Percentiles rank a stretch among this genome's conserved stretches.
Evolutionary conservation across 202 grass and related monocot species (phyloP).

Genomic region (Setaria italica): DNA sequence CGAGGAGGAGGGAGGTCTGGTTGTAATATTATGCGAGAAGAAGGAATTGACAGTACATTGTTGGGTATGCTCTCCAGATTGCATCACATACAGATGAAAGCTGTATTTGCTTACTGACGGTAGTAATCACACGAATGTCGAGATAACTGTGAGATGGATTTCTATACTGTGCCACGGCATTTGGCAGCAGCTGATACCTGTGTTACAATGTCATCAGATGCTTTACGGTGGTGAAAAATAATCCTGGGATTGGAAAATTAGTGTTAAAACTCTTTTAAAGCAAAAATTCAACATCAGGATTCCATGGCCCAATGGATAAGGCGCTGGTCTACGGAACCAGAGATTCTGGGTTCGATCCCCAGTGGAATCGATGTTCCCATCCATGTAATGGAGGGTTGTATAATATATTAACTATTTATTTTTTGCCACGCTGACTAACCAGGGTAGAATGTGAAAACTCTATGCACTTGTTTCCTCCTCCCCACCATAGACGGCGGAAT

Average conservation of each 20-base stretch:
- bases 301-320: conserved; percentile 95
- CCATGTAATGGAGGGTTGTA: too few relatives aligned
- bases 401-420: too few relatives aligned
- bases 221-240: too few relatives aligned
- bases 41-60: not conserved
- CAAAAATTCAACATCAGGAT: not conserved
- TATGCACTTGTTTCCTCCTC: too few relatives aligned
- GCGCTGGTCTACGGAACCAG: conserved; percentile 95
- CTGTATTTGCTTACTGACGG: not conserved
- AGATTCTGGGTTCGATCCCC: conserved; percentile 97
- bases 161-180: not conserved
- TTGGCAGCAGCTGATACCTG: not conserved
- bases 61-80: not conserved
- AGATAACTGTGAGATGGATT: not conserved
- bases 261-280: too few relatives aligned
- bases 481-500: too few relatives aligned
- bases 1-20: not conserved
- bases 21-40: not conserved
- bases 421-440: not conserved
- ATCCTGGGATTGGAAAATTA: too few relatives aligned
- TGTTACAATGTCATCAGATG: not conserved
- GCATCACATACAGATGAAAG: not conserved
- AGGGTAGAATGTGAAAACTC: too few relatives aligned
- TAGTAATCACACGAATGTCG: not conserved
- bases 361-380: conserved; percentile 55